Evolutionary conservation across 2,329 filamentous ascomycete species (phyloP).

Genomic region (Acarospora socialis): DNA sequence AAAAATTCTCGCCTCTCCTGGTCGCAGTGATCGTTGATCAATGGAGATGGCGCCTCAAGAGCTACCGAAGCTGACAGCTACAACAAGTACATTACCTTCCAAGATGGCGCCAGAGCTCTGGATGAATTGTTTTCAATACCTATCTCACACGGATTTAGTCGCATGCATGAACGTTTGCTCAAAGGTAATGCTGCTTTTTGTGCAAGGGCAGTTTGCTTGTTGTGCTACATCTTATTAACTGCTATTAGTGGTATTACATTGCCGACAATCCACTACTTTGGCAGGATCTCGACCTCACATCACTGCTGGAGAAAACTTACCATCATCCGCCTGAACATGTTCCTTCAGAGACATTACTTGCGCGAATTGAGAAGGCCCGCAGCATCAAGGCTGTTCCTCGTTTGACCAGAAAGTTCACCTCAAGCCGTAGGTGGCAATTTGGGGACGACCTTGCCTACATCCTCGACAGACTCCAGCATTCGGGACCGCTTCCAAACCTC

Average conservation of each 20-base stretch:
- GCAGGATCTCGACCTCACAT: background rate
- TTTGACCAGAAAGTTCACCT: too few relatives aligned
- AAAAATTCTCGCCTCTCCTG: too few relatives aligned
- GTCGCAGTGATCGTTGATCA: too few relatives aligned
- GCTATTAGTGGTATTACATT: background rate
- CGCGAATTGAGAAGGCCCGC: background rate
- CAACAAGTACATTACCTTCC: background rate
- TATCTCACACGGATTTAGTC: background rate
- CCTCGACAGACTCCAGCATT: background rate
- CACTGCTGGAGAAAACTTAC: too few relatives aligned
- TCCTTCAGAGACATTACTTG: background rate
- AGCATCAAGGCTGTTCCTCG: too few relatives aligned
- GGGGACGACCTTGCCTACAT: background rate
- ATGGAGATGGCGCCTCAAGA: background rate
- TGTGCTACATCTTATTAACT: background rate
- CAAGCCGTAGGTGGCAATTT: too few relatives aligned
- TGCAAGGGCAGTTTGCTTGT: background rate
- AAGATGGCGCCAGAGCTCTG: background rate
- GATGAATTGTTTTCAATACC: background rate
- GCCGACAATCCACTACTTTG: background rate
- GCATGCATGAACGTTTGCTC: background rate
- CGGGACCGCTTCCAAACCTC: background rate
- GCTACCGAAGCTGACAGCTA: background rate
- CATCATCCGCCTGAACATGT: too few relatives aligned
- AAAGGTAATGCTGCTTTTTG: background rate